These are phyloP conservation scores for Aechmea fasciata DNA, from an alignment of 176 grass and related monocot species.

Conservation along the genomic window DNA sequence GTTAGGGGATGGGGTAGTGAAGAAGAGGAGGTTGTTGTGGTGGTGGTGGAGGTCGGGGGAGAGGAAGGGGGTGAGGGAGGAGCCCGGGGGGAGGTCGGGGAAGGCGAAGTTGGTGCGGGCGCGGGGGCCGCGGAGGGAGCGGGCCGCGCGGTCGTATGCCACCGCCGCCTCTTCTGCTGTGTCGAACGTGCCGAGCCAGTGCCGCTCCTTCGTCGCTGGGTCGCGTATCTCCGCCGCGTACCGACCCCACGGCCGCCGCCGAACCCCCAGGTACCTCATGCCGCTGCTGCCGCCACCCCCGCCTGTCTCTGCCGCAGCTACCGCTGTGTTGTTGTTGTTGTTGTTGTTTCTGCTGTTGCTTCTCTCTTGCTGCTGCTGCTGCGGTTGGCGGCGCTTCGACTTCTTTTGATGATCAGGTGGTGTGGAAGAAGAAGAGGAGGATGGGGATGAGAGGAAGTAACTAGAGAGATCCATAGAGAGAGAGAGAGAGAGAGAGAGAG, in stretches of 20 bases:
- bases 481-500: slow-evolving; percentile 4
- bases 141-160: slow-evolving; percentile 88
- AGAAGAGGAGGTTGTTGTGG: slow-evolving; percentile 11
- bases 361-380: slow-evolving; percentile 22
- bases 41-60: slow-evolving; percentile 62
- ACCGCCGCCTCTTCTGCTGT: slow-evolving; percentile 94
- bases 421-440: slow-evolving; percentile 21
- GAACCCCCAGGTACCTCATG: slow-evolving; percentile 65
- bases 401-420: slow-evolving; percentile 38
- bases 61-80: slow-evolving; percentile 90
- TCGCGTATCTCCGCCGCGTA: slow-evolving; percentile 99
- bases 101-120: slow-evolving; percentile 95
- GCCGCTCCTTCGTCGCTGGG: slow-evolving; percentile 87
- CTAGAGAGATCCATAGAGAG: slow-evolving; percentile 68
- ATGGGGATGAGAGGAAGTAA: slow-evolving; percentile 54
- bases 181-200: slow-evolving; percentile 96
- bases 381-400: slow-evolving; percentile 50
- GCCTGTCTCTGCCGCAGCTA: neutral
- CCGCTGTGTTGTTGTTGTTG: neutral
- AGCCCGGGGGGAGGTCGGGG: slow-evolving; percentile 84
- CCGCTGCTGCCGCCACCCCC: slow-evolving; percentile 21
- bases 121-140: slow-evolving; percentile 56
- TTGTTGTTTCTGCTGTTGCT: neutral
- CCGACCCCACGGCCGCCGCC: slow-evolving; percentile 78
- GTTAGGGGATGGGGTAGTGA: slow-evolving; percentile 7